Percentiles rank a stretch among this genome's conserved stretches.
These are phyloP conservation scores for Phytophthora hibernalis DNA, from an alignment of 352 stramenopile species.

Conservation along the genomic window DNA sequence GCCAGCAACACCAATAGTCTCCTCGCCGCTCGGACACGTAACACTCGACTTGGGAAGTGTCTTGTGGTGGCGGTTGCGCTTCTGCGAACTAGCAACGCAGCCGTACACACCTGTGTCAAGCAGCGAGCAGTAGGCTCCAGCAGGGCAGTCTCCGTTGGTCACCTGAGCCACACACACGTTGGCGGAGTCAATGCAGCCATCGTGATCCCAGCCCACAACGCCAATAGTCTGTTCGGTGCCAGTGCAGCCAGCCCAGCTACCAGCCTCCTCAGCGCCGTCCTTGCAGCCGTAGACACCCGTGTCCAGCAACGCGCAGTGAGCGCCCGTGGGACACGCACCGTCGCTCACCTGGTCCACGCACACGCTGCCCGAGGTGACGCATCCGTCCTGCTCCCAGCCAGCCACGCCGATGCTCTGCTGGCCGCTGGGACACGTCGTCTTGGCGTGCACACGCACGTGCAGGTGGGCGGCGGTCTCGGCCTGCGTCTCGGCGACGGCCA, in stretches of 20 bases:
- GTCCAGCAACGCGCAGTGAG: conserved; percentile 35
- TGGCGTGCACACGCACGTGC: conserved; percentile 38
- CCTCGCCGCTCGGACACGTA: conserved; percentile 14
- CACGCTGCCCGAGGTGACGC: conserved; percentile 13
- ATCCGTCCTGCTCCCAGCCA: conserved; percentile 25
- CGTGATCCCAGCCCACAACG: conserved; percentile 35
- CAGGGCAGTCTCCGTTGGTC: conserved; percentile 27
- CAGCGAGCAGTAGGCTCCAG: conserved; percentile 30
- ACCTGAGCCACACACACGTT: conserved; percentile 32
- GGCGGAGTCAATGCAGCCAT: conserved; percentile 24
- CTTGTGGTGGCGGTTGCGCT: conserved; percentile 23
- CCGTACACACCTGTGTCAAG: conserved; percentile 33
- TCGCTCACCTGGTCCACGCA: conserved; percentile 31
- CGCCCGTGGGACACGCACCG: conserved; percentile 27
- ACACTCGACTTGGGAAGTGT: background rate
- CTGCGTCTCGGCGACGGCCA: conserved; percentile 33
- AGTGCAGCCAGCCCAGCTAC: conserved; percentile 14
- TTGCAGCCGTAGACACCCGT: conserved; percentile 41
- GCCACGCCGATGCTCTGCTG: conserved; percentile 27
- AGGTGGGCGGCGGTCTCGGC: conserved; percentile 37
- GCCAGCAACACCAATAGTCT: conserved; percentile 23
- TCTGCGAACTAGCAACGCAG: conserved; percentile 21
- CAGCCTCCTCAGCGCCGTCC: conserved; percentile 6
- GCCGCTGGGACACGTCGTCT: conserved; percentile 28
- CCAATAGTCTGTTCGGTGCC: conserved; percentile 30